A percentile compares a stretch with the other conserved stretches of the same genome.
phyloP scores from a whole-genome alignment of 176 grass and related monocot species.

The Oryza longistaminata region DNA sequence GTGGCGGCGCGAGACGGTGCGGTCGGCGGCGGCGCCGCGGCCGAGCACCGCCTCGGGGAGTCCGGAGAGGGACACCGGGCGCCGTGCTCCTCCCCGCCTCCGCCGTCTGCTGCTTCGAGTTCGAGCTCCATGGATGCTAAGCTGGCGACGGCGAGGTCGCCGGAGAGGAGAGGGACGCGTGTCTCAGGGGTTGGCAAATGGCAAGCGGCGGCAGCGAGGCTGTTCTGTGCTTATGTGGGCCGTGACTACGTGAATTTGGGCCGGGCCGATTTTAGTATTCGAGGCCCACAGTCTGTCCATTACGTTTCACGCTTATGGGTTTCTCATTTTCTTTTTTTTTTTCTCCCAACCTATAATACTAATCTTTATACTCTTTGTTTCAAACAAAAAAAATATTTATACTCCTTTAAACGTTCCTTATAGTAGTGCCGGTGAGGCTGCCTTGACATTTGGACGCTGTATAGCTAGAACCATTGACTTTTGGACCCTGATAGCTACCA shows the following conservation, averaged over 20 bases:
- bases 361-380: no score
- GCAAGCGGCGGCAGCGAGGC: no score
- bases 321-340: no score
- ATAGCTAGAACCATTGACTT: no score
- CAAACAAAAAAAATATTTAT: no score
- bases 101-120: slow-evolving; percentile 18
- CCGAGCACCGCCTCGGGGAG: slow-evolving; percentile 15
- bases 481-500: no score
- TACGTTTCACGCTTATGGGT: no score
- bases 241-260: neutral
- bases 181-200: neutral
- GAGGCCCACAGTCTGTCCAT: neutral
- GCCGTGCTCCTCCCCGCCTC: neutral
- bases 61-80: slow-evolving; percentile 18
- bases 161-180: neutral
- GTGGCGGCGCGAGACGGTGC: slow-evolving; percentile 65
- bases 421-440: no score
- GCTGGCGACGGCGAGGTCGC: neutral
- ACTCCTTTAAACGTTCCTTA: no score
- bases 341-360: no score
- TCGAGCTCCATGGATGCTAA: slow-evolving; percentile 37
- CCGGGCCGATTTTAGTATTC: neutral
- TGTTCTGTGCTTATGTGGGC: neutral
- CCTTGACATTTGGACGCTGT: no score
- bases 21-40: slow-evolving; percentile 28